A percentile compares a stretch with the other conserved stretches of the same genome.
Conservation (phyloP, 768 basidiomycete species). For the Suillus clintonianus region DNA sequence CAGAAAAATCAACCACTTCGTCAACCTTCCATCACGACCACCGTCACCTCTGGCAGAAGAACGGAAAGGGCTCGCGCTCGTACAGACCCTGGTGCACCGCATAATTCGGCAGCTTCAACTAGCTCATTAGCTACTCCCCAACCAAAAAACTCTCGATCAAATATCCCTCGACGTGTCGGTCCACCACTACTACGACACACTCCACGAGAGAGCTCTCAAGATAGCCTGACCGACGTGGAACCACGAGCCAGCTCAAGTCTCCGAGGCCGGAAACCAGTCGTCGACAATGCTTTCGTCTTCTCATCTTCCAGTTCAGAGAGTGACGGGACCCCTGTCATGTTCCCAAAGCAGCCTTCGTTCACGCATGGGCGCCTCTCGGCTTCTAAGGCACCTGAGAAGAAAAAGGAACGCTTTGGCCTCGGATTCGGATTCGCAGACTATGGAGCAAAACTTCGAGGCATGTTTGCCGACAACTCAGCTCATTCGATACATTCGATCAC, state of each 20-base stretch:
- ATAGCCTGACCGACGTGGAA: conserved; percentile 14
- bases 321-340: conserved; percentile 22
- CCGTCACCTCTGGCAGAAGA: background rate
- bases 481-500: background rate
- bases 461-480: conserved; percentile 1
- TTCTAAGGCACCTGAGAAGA: conserved; percentile 22
- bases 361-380: conserved; percentile 22
- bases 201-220: conserved; percentile 1
- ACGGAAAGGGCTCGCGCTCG: conserved; percentile 29
- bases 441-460: conserved; percentile 14
- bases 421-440: conserved; percentile 24
- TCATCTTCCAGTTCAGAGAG: conserved; percentile 45
- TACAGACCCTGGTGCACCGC: conserved; percentile 26
- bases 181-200: conserved; percentile 14
- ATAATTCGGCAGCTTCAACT: conserved; percentile 10
- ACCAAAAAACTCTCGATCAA: conserved; percentile 10
- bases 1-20: conserved; percentile 3
- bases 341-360: conserved; percentile 15
- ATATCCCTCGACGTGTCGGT: conserved; percentile 27
- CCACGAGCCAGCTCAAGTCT: conserved; percentile 20
- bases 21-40: conserved; percentile 2
- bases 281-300: conserved; percentile 46
- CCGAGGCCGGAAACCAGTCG: conserved; percentile 43
- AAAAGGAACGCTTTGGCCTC: conserved; percentile 29
- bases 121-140: conserved; percentile 12